phyloP scores from a whole-genome alignment of 2,329 filamentous ascomycete genomes.

The Chaetomium sp. region DNA sequence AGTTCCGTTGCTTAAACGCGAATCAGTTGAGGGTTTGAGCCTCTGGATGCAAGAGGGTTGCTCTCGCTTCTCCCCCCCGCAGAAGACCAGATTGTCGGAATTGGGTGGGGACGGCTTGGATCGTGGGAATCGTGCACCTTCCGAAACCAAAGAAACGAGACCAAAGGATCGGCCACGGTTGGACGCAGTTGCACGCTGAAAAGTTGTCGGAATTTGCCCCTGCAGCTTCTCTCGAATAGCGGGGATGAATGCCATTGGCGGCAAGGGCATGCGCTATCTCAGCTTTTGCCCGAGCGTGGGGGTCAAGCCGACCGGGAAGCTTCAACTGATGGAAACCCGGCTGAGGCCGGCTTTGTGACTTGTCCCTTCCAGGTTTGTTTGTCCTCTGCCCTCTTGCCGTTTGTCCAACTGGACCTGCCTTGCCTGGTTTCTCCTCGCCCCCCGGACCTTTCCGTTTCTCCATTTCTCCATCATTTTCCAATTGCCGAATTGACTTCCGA shows the following conservation, averaged over 20 bases:
- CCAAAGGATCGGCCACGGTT: neutral
- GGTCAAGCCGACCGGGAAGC: constrained; percentile 21
- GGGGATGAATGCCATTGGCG: neutral
- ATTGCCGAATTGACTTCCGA: neutral
- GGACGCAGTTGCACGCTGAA: neutral
- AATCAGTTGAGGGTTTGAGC: neutral
- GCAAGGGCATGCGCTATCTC: constrained; percentile 6
- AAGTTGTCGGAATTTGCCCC: constrained; percentile 10
- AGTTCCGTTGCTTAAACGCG: neutral
- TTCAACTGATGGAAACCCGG: constrained; percentile 10
- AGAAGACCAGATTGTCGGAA: constrained; percentile 17
- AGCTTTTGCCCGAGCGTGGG: constrained; percentile 21
- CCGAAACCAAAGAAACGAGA: neutral
- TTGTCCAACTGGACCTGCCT: neutral
- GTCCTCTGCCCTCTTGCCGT: neutral
- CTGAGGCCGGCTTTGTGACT: neutral
- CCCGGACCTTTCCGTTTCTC: neutral
- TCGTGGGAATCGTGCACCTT: neutral
- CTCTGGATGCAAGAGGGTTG: neutral
- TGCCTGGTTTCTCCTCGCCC: too few species aligned
- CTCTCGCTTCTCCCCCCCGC: constrained; percentile 5
- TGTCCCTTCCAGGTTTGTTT: neutral
- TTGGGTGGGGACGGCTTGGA: constrained; percentile 1
- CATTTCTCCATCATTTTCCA: neutral
- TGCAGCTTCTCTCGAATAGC: constrained; percentile 14